Percentiles rank a stretch among this genome's conserved stretches.
Conservation (phyloP, 2,329 filamentous ascomycete genomes). For the Endothia cerciana region DNA sequence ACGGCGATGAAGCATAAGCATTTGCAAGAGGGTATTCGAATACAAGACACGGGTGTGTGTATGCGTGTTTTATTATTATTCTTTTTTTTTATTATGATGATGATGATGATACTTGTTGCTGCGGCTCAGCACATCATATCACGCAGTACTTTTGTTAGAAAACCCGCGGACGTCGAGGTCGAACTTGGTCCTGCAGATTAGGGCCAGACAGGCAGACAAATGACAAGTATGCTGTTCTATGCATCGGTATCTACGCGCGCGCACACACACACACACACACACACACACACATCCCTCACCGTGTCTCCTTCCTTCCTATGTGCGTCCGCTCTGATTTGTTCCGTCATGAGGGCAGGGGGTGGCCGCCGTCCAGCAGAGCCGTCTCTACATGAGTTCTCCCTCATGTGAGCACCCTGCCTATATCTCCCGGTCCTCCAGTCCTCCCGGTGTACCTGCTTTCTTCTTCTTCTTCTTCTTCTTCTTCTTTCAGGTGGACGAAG, state of each 20-base stretch:
- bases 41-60: slow-evolving; percentile 3
- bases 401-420: too few relatives aligned
- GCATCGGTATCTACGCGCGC: not conserved
- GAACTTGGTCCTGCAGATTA: not conserved
- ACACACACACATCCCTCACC: not conserved
- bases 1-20: not conserved
- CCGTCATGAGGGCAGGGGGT: too few relatives aligned
- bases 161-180: not conserved
- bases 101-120: not conserved
- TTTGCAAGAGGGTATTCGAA: not conserved
- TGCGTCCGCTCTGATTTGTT: not conserved
- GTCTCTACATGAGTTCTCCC: too few relatives aligned
- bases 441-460: too few relatives aligned
- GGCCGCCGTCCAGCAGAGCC: too few relatives aligned
- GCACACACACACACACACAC: not conserved
- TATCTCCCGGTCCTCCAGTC: too few relatives aligned
- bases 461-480: too few relatives aligned
- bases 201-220: slow-evolving; percentile 1
- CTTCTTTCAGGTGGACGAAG: too few relatives aligned
- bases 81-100: not conserved
- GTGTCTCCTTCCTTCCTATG: not conserved
- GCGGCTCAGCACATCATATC: not conserved
- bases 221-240: not conserved
- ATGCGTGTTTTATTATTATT: not conserved
- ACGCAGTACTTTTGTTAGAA: slow-evolving; percentile 1